Evolutionary conservation across 352 stramenopile species (phyloP).

Genomic region (Globisporangium perplexum): DNA sequence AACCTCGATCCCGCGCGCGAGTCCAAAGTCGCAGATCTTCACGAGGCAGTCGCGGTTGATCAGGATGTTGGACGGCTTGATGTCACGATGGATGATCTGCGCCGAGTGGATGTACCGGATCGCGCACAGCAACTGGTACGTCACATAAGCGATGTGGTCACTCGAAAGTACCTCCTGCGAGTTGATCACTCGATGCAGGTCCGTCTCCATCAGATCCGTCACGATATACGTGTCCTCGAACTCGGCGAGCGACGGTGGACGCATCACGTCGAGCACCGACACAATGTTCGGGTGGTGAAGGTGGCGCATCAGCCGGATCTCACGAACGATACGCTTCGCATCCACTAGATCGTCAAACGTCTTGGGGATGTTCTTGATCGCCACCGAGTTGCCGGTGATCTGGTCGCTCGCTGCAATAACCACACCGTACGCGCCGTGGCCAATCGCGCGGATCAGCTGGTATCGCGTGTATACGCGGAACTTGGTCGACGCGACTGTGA

Average conservation of each 20-base stretch:
- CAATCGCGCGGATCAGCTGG: slow-evolving; percentile 77
- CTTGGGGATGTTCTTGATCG: slow-evolving; percentile 84
- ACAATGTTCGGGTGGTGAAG: slow-evolving; percentile 66
- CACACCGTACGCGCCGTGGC: slow-evolving; percentile 73
- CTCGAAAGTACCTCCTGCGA: slow-evolving; percentile 58
- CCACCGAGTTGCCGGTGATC: slow-evolving; percentile 74
- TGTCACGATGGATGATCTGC: slow-evolving; percentile 87
- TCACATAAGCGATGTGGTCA: slow-evolving; percentile 80
- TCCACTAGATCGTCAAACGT: slow-evolving; percentile 83
- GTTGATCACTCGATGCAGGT: slow-evolving; percentile 79
- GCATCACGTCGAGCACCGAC: slow-evolving; percentile 70
- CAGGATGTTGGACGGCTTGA: slow-evolving; percentile 96
- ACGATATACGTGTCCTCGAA: slow-evolving; percentile 88
- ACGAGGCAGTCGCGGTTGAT: slow-evolving; percentile 90
- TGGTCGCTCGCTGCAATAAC: slow-evolving; percentile 80
- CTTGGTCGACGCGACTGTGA: slow-evolving; percentile 78
- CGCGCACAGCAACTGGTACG: slow-evolving; percentile 78
- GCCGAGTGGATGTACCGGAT: slow-evolving; percentile 85
- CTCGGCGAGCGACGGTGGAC: slow-evolving; percentile 50
- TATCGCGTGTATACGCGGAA: slow-evolving; percentile 82
- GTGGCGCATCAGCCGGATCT: slow-evolving; percentile 82
- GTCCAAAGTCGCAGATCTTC: slow-evolving; percentile 89
- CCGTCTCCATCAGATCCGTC: slow-evolving; percentile 79
- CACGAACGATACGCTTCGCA: slow-evolving; percentile 79
- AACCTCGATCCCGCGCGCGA: slow-evolving; percentile 72